phyloP scores from a whole-genome alignment of 768 basidiomycete genomes.

The Tubosaeta brunneosetosa region DNA sequence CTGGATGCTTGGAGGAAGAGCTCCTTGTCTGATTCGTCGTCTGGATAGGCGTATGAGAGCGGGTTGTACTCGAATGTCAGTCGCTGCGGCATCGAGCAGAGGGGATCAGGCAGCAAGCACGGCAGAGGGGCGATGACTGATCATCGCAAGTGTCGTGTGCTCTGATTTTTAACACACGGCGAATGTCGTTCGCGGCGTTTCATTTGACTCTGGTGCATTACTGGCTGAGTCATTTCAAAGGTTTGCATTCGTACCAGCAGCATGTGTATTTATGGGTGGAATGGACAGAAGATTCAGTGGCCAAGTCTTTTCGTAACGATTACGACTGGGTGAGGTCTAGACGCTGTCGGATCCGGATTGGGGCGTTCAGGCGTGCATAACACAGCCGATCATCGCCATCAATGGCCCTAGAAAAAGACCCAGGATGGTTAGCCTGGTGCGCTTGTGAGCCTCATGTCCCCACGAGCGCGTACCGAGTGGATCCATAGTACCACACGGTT shows the following conservation, averaged over 20 bases:
- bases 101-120: not conserved
- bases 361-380: not conserved
- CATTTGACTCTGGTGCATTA: not conserved
- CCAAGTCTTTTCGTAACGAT: not conserved
- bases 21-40: constrained; percentile 24
- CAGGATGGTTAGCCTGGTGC: no score
- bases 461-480: not conserved
- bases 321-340: not conserved
- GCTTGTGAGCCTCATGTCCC: no score
- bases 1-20: constrained; percentile 21
- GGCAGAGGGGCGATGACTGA: not conserved
- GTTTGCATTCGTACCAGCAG: not conserved
- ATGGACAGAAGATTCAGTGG: not conserved
- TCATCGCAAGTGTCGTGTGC: not conserved
- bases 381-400: not conserved
- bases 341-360: not conserved
- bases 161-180: not conserved
- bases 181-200: constrained; percentile 1
- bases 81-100: constrained; percentile 7
- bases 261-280: no score
- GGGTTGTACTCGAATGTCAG: constrained; percentile 20
- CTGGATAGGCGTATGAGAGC: constrained; percentile 18
- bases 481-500: not conserved
- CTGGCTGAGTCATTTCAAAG: not conserved
- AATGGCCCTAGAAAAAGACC: no score